Base-by-base conservation (phyloP, 2,329 filamentous ascomycete genomes). In the Lasiodiplodia sp. region DNA sequence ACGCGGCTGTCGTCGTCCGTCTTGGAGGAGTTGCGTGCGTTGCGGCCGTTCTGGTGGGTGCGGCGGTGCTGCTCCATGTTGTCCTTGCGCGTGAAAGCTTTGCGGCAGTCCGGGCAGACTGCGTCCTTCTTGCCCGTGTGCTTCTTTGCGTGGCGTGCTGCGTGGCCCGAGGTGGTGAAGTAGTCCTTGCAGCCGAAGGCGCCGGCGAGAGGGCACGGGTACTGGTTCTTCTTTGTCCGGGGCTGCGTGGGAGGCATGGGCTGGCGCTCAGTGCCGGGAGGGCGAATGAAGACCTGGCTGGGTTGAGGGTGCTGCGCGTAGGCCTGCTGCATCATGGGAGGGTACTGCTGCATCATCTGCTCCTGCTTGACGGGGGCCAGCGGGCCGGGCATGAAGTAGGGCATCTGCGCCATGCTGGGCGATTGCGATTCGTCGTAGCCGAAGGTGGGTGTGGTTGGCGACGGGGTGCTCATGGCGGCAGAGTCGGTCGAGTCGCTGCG, bases 21-120 rank as follows among this genome's bases (percentile, higher is more conserved):
- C 58, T 63, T 55, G 47, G 40, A 51, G 56, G 70, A 71, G 68
- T 80, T 80, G 28, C 72, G 69, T 1, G 80, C 76, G 58, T 79
- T 82, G 65, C 83, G 82, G 4, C 83, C 83, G 70, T 80, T 84
- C 71, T 87, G 90, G 78, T 94, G 92, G 0, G 91, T 94, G 74
- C 92, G 88, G 37, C 92, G 86, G 75, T 94, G 92, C 81, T 94
- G 92, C 84, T 93, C 93, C 92, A 94, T 94, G 83, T 94, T 94
- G 84, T 94, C 92, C 73, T 91, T 89, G 71, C 92, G 90, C 12
- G 91, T 93, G 74, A 94, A 94, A 75, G 91, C 92, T 82, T 93
- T 93, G 78, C 88, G 87, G 82, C 92, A 94, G 69, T 90, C 90
- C 0, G 85, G 82, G 74, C 86, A 92, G 38, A 89, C 87, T 25